phyloP scores from a whole-genome alignment of 371 early-diverging fungal species.

The Mucor sp. region DNA sequence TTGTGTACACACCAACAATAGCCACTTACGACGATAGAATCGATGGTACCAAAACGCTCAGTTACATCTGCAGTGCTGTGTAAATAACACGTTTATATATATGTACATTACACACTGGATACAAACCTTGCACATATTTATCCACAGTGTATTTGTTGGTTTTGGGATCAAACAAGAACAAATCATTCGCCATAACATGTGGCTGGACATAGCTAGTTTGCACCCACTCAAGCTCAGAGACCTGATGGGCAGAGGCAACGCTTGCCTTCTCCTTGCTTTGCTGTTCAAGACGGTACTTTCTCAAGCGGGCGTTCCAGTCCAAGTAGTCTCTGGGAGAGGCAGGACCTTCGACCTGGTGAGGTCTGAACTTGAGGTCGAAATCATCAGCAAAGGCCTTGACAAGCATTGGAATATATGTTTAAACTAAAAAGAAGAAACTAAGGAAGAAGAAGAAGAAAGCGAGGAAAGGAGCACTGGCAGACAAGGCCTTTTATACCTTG shows the following conservation, averaged over 20 bases:
- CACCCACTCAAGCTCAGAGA: conserved; percentile 24
- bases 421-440: background rate
- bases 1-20: background rate
- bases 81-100: background rate
- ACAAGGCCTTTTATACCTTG: background rate
- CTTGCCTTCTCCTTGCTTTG: conserved; percentile 8
- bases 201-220: conserved; percentile 31
- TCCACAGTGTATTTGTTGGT: conserved; percentile 31
- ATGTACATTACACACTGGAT: background rate
- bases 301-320: conserved; percentile 25
- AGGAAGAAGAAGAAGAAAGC: background rate
- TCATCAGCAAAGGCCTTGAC: conserved; percentile 33
- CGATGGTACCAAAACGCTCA: conserved; percentile 27
- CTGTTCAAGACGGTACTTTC: conserved; percentile 30
- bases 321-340: conserved; percentile 29
- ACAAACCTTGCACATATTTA: conserved; percentile 24
- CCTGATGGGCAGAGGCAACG: conserved; percentile 17
- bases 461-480: background rate
- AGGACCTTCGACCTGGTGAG: conserved; percentile 30
- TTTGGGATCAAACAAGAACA: conserved; percentile 24
- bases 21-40: conserved; percentile 31
- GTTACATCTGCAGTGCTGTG: conserved; percentile 6
- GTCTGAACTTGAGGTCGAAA: conserved; percentile 26
- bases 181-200: conserved; percentile 32
- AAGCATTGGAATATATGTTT: conserved; percentile 14